Percentiles rank a stretch among this genome's conserved stretches.
Evolutionary conservation across 2,329 filamentous ascomycete genomes (phyloP).

Genomic region (Botrytis deweyae): DNA sequence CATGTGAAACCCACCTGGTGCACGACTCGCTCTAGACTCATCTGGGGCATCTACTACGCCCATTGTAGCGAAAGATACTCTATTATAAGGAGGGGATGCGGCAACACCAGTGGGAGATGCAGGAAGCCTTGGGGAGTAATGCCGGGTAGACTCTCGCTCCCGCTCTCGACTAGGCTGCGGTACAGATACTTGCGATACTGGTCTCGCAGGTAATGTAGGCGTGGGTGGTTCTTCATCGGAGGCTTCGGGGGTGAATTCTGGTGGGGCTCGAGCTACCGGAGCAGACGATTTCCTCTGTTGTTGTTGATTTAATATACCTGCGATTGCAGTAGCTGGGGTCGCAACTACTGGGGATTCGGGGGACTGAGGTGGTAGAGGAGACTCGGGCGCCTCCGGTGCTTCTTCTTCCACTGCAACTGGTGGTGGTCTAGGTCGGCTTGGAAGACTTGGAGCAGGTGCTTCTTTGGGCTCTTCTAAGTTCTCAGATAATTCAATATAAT

Average conservation of each 20-base stretch:
- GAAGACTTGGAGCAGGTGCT: constrained; percentile 40
- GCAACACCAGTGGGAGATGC: constrained; percentile 42
- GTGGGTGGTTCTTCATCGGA: constrained; percentile 63
- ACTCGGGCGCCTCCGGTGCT: constrained; percentile 12
- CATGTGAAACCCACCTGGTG: constrained; percentile 82
- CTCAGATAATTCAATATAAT: constrained; percentile 78
- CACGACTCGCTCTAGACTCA: constrained; percentile 44
- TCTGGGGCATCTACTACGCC: constrained; percentile 48
- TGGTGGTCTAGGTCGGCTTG: constrained; percentile 38
- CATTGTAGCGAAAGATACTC: constrained; percentile 42
- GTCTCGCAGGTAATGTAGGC: constrained; percentile 63
- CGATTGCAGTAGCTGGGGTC: constrained; percentile 48
- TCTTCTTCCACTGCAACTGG: constrained; percentile 33
- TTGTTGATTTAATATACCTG: constrained; percentile 54
- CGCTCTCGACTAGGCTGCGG: constrained; percentile 38
- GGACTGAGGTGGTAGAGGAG: background rate
- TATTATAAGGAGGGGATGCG: constrained; percentile 56
- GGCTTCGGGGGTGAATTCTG: constrained; percentile 65
- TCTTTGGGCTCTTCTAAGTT: constrained; percentile 40
- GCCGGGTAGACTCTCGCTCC: constrained; percentile 30
- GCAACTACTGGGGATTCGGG: constrained; percentile 23
- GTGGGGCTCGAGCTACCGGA: constrained; percentile 44
- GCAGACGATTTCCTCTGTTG: constrained; percentile 35
- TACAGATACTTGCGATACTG: constrained; percentile 54
- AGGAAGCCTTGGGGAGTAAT: constrained; percentile 40